Evolutionary conservation across 2,329 filamentous ascomycete genomes (phyloP).

Genomic region (Cercospora sojina): DNA sequence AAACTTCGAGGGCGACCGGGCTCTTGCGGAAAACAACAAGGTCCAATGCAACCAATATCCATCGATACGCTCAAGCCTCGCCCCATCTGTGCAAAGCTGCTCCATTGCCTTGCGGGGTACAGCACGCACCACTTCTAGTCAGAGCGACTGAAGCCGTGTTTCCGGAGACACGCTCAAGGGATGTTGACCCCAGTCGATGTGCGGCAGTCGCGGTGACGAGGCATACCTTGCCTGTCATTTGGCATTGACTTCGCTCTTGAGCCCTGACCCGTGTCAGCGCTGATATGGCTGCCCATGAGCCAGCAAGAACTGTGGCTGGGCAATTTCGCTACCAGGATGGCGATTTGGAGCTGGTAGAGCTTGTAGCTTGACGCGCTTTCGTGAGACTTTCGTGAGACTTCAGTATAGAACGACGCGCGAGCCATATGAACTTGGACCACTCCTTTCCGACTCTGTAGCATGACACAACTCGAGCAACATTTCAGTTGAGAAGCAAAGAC

Average conservation of each 20-base stretch:
- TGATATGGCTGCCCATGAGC: neutral
- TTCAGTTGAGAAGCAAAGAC: neutral
- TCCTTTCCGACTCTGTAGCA: neutral
- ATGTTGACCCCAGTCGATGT: neutral
- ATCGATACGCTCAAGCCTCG: neutral
- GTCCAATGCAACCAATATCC: neutral
- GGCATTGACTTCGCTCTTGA: neutral
- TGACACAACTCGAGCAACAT: neutral
- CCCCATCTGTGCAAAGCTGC: neutral
- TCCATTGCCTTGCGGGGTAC: neutral
- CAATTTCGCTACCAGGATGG: constrained; percentile 8
- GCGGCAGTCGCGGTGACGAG: neutral
- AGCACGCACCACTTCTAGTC: neutral
- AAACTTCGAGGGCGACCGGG: neutral
- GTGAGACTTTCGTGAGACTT: constrained; percentile 1
- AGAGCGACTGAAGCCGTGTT: neutral
- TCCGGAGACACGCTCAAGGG: neutral
- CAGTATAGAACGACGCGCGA: neutral
- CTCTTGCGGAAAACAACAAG: neutral
- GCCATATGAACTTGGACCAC: neutral
- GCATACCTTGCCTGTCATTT: constrained; percentile 7
- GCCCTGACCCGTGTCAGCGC: neutral
- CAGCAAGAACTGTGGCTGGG: neutral
- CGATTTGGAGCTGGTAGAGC: neutral
- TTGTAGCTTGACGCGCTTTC: constrained; percentile 7